Percentiles rank a stretch among this genome's conserved stretches.
These are phyloP conservation scores for Daldinia sp. DNA, from an alignment of 2,329 filamentous ascomycete genomes.

Conservation along the genomic window DNA sequence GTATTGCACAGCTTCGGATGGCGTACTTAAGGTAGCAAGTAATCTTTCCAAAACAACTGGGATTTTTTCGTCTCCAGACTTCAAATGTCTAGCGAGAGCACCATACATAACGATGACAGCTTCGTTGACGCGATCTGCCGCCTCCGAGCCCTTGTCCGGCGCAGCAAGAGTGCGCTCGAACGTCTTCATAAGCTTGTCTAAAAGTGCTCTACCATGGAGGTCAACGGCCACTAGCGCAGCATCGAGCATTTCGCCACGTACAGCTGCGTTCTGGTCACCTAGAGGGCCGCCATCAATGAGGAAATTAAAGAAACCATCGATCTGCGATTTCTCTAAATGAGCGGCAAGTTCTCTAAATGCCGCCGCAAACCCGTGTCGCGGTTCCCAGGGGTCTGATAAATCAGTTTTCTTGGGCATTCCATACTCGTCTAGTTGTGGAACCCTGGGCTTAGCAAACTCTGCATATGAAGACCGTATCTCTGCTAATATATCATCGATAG, in stretches of 20 bases:
- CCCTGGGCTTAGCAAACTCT: slow-evolving; percentile 81
- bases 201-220: slow-evolving; percentile 78
- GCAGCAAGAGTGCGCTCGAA: slow-evolving; percentile 90
- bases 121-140: slow-evolving; percentile 91
- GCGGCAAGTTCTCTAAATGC: slow-evolving; percentile 84
- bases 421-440: slow-evolving; percentile 87
- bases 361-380: slow-evolving; percentile 85
- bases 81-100: slow-evolving; percentile 86
- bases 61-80: slow-evolving; percentile 84
- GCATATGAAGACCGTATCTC: slow-evolving; percentile 75
- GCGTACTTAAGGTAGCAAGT: slow-evolving; percentile 87
- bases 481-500: slow-evolving; percentile 68
- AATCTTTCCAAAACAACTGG: slow-evolving; percentile 88
- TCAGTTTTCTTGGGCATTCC: slow-evolving; percentile 94
- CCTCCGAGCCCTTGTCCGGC: slow-evolving; percentile 81
- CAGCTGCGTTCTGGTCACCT: slow-evolving; percentile 79
- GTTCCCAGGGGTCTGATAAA: slow-evolving; percentile 88
- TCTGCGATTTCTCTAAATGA: slow-evolving; percentile 71
- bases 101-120: slow-evolving; percentile 98
- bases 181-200: slow-evolving; percentile 90
- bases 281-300: slow-evolving; percentile 86
- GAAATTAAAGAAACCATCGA: slow-evolving; percentile 84
- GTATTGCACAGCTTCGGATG: slow-evolving; percentile 96
- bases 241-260: slow-evolving; percentile 90
- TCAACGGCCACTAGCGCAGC: slow-evolving; percentile 85